Percentiles rank a stretch among this genome's conserved stretches.
These are phyloP conservation scores for Astragalus glycyphyllos DNA, from an alignment of 306 rosid species.

Conservation along the genomic window DNA sequence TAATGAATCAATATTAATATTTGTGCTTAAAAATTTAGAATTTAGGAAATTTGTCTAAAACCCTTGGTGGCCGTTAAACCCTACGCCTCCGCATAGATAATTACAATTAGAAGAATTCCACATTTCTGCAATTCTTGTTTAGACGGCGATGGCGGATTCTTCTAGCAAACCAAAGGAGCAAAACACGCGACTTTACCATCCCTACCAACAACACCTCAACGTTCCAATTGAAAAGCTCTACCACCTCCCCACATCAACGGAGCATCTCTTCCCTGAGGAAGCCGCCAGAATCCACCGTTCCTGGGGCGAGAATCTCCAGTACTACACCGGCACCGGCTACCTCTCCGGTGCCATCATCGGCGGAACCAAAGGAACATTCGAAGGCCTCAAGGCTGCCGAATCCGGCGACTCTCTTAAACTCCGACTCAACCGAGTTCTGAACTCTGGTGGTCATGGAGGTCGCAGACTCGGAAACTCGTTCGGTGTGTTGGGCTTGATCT, in stretches of 20 bases:
- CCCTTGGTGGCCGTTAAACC: constrained; percentile 47
- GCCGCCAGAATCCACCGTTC: constrained; percentile 66
- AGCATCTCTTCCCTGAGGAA: constrained; percentile 66
- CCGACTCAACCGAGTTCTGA: constrained; percentile 68
- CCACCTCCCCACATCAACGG: constrained; percentile 72
- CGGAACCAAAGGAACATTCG: constrained; percentile 51
- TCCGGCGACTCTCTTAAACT: constrained; percentile 63
- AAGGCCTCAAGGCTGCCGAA: constrained; percentile 64
- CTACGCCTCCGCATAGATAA: neutral
- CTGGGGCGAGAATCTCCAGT: constrained; percentile 72
- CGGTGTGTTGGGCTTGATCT: constrained; percentile 66
- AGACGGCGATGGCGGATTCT: constrained; percentile 58
- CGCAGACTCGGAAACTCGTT: constrained; percentile 61
- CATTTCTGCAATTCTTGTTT: neutral
- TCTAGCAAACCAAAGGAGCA: constrained; percentile 38
- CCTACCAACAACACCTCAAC: constrained; percentile 71
- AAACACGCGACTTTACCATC: constrained; percentile 58
- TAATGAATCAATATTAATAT: too few species aligned
- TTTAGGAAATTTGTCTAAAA: constrained; percentile 11
- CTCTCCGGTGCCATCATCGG: constrained; percentile 66
- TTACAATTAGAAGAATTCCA: neutral
- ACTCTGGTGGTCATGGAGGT: constrained; percentile 66
- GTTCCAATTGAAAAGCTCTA: constrained; percentile 64
- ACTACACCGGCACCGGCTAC: constrained; percentile 71
- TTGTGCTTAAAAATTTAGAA: too few species aligned